Base-by-base conservation (phyloP, 2,329 filamentous ascomycete species). In the Zarea fungicola region DNA sequence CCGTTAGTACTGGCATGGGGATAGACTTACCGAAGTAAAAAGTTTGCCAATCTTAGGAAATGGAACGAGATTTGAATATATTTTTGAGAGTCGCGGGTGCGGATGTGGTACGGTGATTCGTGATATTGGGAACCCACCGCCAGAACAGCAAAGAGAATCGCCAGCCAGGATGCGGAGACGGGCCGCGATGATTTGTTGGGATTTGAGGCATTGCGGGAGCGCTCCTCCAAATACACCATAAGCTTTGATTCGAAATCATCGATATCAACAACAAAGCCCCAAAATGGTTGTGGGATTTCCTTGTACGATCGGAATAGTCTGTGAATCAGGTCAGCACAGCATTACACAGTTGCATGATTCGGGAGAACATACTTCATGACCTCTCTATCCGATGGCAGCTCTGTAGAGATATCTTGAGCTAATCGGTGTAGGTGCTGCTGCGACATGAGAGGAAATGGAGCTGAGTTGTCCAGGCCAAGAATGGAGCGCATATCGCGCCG, bases 401-500 rank as follows among this genome's bases (percentile, higher is more conserved):
- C 80, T 6, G 73, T 68, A 2, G 76, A 76, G 41, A 84, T 84
- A 52, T 85, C 81, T 22, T 74, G 68, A 0, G 80, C 80, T 52
- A 84, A 65, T 45, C 70, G 72, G 54, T 83, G 77, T 32, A 85
- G 72, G 52, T 84, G 80, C 26, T 75, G 72, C 16, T 76, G 71
- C 7, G 81, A 84, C 81, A 84, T 85, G 57, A 85, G 72, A 22
- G 81, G 81, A 58, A 84, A 85, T 3, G 81, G 80, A 25, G 81
- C 81, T 28, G 80, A 83, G 49, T 80, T 83, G 58, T 85, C 81
- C 29, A 85, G 68, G 13, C 81, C 81, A 21, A 84, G 69, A 42
- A 85, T 84, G 36, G 81, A 82, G 51, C 80, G 74, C 74, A 84
- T 84, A 63, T 84, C 81, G 56, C 76, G 75, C 44, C 81, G 76